Conservation (phyloP, 257 asterid species). For the Solanum sitiens region DNA sequence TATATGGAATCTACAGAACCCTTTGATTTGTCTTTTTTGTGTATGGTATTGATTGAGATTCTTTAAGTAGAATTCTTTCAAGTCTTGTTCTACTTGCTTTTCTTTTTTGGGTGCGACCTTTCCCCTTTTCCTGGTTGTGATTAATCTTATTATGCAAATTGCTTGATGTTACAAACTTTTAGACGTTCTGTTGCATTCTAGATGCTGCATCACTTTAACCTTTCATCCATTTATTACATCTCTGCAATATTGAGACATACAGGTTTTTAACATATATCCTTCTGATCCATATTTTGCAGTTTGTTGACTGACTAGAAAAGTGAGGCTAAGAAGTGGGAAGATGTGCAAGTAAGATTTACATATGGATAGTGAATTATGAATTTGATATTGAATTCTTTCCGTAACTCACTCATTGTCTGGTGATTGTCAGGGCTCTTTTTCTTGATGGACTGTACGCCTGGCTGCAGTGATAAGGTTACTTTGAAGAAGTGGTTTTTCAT, state of each 20-base stretch:
- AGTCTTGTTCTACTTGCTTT: not conserved
- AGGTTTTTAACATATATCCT: not conserved
- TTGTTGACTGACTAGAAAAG: not conserved
- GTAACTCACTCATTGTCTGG: not conserved
- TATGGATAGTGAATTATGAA: not conserved
- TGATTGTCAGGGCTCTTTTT: conserved; percentile 14
- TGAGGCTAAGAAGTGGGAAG: conserved; percentile 3
- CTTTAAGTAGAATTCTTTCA: not conserved
- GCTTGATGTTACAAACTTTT: not conserved
- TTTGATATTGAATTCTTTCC: not conserved
- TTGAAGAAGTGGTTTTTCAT: conserved; percentile 38
- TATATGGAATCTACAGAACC: not conserved
- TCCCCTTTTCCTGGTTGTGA: not conserved
- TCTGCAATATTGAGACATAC: not conserved
- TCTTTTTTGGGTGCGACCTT: not conserved
- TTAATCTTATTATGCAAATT: not conserved
- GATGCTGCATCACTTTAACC: not conserved
- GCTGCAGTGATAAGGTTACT: conserved; percentile 29
- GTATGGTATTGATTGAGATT: not conserved
- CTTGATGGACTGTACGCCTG: conserved; percentile 38
- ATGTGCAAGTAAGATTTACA: conserved; percentile 25
- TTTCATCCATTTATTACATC: not conserved
- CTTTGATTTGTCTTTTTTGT: not conserved
- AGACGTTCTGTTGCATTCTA: not conserved
- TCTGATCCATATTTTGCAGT: conserved; percentile 1